A percentile compares a stretch with the other conserved stretches of the same genome.
These are phyloP conservation scores for Crucibulum laeve DNA, from an alignment of 768 basidiomycete genomes.

Conservation along the genomic window DNA sequence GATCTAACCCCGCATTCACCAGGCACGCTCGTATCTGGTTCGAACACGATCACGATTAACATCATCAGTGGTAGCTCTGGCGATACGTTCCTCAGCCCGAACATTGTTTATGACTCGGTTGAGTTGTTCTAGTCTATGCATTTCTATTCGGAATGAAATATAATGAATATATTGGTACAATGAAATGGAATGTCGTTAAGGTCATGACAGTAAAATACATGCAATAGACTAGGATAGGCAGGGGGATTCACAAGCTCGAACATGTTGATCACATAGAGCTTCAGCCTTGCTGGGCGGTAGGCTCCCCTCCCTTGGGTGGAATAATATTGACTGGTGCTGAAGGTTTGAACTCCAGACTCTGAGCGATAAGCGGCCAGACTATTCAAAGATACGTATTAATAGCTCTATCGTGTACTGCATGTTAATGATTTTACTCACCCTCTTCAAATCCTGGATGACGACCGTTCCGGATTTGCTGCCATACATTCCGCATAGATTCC, in stretches of 20 bases:
- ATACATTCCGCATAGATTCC: slow-evolving; percentile 78
- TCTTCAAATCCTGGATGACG: slow-evolving; percentile 87
- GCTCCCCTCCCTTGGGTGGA: slow-evolving; percentile 12
- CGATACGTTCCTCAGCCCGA: slow-evolving; percentile 38
- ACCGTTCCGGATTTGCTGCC: slow-evolving; percentile 81
- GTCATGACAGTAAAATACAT: too few species aligned
- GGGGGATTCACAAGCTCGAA: too few species aligned
- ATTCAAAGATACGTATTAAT: not conserved
- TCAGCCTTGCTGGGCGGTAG: slow-evolving; percentile 2
- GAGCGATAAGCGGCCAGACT: slow-evolving; percentile 70
- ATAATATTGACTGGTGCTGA: slow-evolving; percentile 13
- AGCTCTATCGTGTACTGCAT: not conserved
- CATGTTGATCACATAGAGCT: not conserved
- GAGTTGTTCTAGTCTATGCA: slow-evolving; percentile 26
- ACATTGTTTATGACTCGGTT: slow-evolving; percentile 39
- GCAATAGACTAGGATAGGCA: too few species aligned
- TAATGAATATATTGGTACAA: too few species aligned
- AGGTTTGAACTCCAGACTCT: slow-evolving; percentile 58
- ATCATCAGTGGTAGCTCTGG: slow-evolving; percentile 41
- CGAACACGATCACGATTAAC: slow-evolving; percentile 39
- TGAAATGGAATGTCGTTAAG: too few species aligned
- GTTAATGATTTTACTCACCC: slow-evolving; percentile 32
- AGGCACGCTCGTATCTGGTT: slow-evolving; percentile 31
- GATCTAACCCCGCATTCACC: not conserved
- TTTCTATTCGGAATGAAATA: too few species aligned